Base-by-base conservation (phyloP, 163 green algal species). In the Volvox carteri region DNA sequence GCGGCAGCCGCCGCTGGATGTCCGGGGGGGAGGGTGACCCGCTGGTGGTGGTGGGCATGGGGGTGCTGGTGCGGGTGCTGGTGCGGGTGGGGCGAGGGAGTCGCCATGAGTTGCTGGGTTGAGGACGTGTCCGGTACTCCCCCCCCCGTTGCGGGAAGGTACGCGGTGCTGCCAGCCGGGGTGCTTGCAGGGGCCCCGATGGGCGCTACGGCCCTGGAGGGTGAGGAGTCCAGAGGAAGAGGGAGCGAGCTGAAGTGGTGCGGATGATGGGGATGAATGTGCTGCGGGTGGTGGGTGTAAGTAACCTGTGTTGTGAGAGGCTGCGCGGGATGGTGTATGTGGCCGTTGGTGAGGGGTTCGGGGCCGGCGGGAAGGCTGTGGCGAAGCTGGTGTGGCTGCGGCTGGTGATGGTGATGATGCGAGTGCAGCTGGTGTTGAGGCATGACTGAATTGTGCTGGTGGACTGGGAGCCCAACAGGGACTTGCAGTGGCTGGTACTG, bases 381-480 rank as follows among this genome's bases (percentile, higher is more conserved):
- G 25, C 73, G 73, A 4, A 65, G 1, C 44, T 65, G 44, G 46
- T 81, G 75, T 30, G 46, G 48, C 50, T 84, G 75, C 33, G n/a
- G 75, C 75, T 68, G 75, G 8, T 84, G 75, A 19, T 85, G 77
- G 19, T 73, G 77, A 39, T 85, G 54, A 39, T 73, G 50, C 5
- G 52, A 39, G 35, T 85, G 77, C 6, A 85, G 39, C n/a, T 37
- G 37, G 46, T 84, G 75, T 33, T 68, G 48, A 14, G n/a, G 50
- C 11, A 67, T 33, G 41, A 70, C 50, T 11, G 52, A 35, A 18
- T 48, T 33, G 23, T 84, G 75, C 75, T 84, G 75, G 42, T 80
- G 73, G 65, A 75, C 65, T 16, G 65, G 65, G 35, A 75, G 65
- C 16, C 65, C 65, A 2, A 75, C 65, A 3, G 39, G 73, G 11